Conservation (phyloP, 495 filamentous ascomycete genomes). For the Penicillium dipodomyicola region DNA sequence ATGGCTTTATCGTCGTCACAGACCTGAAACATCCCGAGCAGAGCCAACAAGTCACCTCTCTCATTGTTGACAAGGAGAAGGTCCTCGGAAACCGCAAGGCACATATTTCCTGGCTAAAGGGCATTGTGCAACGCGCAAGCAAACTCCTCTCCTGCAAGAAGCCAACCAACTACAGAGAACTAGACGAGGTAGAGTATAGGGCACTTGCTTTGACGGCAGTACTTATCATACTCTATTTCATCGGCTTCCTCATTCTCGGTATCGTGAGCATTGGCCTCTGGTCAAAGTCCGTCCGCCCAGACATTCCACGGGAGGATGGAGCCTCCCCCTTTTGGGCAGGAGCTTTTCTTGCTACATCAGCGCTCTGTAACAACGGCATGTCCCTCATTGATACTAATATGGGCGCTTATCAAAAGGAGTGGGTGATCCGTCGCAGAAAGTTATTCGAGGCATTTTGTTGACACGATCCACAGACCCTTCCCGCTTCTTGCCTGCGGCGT, state of each 20-base stretch:
- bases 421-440: not conserved
- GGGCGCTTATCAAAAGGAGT: conserved; percentile 44
- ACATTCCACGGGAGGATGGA: conserved; percentile 58
- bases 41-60: conserved; percentile 18
- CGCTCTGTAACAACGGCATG: conserved; percentile 89
- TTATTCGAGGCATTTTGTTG: conserved; percentile 3
- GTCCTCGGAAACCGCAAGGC: conserved; percentile 11
- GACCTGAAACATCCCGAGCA: not conserved
- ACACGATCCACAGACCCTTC: conserved; percentile 38
- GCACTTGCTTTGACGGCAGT: conserved; percentile 64
- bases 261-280: conserved; percentile 69
- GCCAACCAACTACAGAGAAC: conserved; percentile 57
- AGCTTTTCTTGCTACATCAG: conserved; percentile 51
- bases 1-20: conserved; percentile 1
- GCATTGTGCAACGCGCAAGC: conserved; percentile 19
- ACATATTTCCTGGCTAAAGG: conserved; percentile 14
- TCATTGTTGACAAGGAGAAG: conserved; percentile 18
- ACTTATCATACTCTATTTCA: conserved; percentile 69
- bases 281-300: conserved; percentile 57
- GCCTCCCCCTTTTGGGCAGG: conserved; percentile 59
- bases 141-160: conserved; percentile 33
- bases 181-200: conserved; percentile 72
- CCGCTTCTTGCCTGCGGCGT: conserved; percentile 69
- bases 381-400: conserved; percentile 78
- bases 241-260: conserved; percentile 68